Conservation (phyloP, 345 rosid genomes). For the Corymbia maculata region DNA sequence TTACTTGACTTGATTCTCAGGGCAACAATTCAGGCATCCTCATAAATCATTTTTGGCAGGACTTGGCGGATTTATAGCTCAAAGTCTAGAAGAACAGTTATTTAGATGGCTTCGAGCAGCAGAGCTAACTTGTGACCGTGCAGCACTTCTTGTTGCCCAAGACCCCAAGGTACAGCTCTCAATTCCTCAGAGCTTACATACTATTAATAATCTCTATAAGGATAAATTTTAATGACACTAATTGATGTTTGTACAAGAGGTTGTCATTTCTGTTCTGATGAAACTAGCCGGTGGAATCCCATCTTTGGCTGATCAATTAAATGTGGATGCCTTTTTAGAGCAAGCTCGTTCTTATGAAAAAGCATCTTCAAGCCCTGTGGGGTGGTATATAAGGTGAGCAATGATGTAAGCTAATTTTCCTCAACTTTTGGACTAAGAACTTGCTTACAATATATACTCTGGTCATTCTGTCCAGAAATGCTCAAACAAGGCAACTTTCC, state of each 20-base stretch:
- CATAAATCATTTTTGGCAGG: slow-evolving; percentile 26
- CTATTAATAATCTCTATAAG: neutral
- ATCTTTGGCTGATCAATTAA: slow-evolving; percentile 85
- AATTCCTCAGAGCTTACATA: neutral
- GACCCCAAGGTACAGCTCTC: slow-evolving; percentile 63
- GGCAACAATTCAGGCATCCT: neutral
- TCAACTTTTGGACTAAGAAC: neutral
- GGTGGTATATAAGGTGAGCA: slow-evolving; percentile 86
- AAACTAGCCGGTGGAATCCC: slow-evolving; percentile 96
- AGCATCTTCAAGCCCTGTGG: slow-evolving; percentile 87
- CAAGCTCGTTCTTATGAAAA: slow-evolving; percentile 93
- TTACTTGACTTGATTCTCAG: neutral
- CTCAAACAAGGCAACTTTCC: slow-evolving; percentile 89
- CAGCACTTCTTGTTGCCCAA: slow-evolving; percentile 95
- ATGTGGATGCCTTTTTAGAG: slow-evolving; percentile 90
- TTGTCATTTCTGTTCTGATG: slow-evolving; percentile 91
- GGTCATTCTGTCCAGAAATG: slow-evolving; percentile 46
- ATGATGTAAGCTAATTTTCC: neutral
- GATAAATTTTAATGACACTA: slow-evolving; percentile 1
- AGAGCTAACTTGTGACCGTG: slow-evolving; percentile 95
- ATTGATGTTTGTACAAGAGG: slow-evolving; percentile 61
- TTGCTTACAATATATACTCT: neutral
- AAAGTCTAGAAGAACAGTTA: slow-evolving; percentile 74
- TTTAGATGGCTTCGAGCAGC: slow-evolving; percentile 92
- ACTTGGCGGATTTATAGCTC: slow-evolving; percentile 79